Percentiles rank a stretch among this genome's conserved stretches.
These are phyloP conservation scores for Sextonia rubra DNA, from an alignment of 164 flowering plant genomes.

Conservation along the genomic window DNA sequence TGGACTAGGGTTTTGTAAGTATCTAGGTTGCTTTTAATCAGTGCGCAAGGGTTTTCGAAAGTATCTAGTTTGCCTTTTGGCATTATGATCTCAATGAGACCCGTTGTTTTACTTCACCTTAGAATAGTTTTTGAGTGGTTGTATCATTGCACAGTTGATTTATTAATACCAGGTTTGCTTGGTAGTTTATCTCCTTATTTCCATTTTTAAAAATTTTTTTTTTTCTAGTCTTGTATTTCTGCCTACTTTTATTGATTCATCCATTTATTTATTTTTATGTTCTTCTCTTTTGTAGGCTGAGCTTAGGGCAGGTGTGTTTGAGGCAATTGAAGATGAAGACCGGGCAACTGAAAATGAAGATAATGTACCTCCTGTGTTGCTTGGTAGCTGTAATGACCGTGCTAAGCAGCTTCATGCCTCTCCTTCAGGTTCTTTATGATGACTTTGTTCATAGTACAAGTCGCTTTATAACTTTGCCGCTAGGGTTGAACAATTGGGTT, in stretches of 20 bases:
- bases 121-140: neutral
- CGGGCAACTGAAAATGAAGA: conserved; percentile 72
- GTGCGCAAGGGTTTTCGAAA: too few species aligned
- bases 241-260: too few species aligned
- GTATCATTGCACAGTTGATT: neutral
- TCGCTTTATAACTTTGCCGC: neutral
- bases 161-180: neutral
- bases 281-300: conserved; percentile 56
- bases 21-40: too few species aligned
- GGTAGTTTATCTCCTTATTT: neutral
- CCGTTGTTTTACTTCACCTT: too few species aligned
- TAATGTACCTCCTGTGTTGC: conserved; percentile 78
- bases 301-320: conserved; percentile 95
- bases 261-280: neutral
- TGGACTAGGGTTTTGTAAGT: too few species aligned
- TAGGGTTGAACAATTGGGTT: neutral
- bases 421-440: conserved; percentile 66
- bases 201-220: neutral
- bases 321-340: conserved; percentile 98
- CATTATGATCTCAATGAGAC: too few species aligned
- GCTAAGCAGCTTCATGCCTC: conserved; percentile 95
- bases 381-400: conserved; percentile 97
- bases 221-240: neutral
- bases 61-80: too few species aligned
- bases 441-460: neutral